These are phyloP conservation scores for Ogataea trehaloabstinens DNA, from an alignment of 805 yeast genomes.

Conservation along the genomic window DNA sequence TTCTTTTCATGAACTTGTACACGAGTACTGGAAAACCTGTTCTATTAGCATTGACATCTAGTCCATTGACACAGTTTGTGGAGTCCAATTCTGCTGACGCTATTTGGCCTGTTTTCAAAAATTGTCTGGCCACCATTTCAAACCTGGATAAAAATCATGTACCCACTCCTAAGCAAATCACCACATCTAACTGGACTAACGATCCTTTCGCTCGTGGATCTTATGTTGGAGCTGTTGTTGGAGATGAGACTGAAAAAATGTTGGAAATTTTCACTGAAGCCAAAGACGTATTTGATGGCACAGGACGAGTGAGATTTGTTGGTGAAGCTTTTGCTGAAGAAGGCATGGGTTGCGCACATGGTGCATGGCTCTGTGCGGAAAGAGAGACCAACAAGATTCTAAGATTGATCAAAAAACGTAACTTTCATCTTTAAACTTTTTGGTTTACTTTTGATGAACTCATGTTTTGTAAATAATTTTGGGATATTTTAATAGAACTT, in stretches of 20 bases:
- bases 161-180: constrained; percentile 25
- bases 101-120: constrained; percentile 47
- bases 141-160: constrained; percentile 20
- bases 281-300: constrained; percentile 39
- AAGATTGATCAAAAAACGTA: constrained; percentile 21
- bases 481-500: no score
- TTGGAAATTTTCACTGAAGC: constrained; percentile 39
- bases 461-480: no score
- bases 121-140: constrained; percentile 36
- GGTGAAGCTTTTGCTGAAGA: constrained; percentile 54
- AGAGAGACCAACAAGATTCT: constrained; percentile 41
- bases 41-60: constrained; percentile 45
- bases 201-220: constrained; percentile 55
- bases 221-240: constrained; percentile 29
- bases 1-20: constrained; percentile 30
- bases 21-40: constrained; percentile 34
- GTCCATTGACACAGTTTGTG: constrained; percentile 48
- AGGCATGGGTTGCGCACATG: constrained; percentile 60
- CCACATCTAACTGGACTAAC: constrained; percentile 45
- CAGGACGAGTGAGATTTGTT: constrained; percentile 47
- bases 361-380: constrained; percentile 51
- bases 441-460: background rate
- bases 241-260: constrained; percentile 25
- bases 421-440: constrained; percentile 6
- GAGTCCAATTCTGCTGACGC: constrained; percentile 38